These are phyloP conservation scores for Boletales sp. DNA, from an alignment of 768 basidiomycete genomes.

Conservation along the genomic window DNA sequence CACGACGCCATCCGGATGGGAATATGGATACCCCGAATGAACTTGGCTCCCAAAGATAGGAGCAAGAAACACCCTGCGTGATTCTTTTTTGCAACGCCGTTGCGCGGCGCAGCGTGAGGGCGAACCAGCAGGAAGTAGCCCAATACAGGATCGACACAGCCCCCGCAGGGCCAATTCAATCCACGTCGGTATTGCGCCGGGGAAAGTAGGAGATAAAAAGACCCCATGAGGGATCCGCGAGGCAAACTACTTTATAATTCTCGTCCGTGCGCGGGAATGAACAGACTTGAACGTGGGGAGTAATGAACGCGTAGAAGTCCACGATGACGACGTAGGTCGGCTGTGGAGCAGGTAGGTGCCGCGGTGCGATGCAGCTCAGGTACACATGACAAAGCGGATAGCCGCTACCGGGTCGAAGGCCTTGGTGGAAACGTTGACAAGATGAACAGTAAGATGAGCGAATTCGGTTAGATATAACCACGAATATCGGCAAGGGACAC, in stretches of 20 bases:
- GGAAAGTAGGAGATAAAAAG: constrained; percentile 10
- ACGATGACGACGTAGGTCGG: constrained; percentile 22
- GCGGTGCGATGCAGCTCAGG: constrained; percentile 20
- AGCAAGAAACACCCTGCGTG: background rate
- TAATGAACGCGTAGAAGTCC: constrained; percentile 8
- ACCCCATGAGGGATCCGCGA: constrained; percentile 28
- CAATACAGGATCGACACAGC: constrained; percentile 16
- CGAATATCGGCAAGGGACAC: constrained; percentile 2
- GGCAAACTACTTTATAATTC: constrained; percentile 13
- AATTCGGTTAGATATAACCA: constrained; percentile 29
- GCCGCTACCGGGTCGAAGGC: constrained; percentile 5
- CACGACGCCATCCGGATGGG: background rate
- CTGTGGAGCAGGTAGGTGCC: constrained; percentile 4
- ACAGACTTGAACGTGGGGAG: constrained; percentile 14
- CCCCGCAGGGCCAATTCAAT: constrained; percentile 1
- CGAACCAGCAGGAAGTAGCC: background rate
- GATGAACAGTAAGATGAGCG: background rate
- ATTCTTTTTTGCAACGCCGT: background rate
- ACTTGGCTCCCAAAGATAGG: background rate
- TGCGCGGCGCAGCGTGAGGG: constrained; percentile 14
- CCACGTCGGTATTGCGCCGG: constrained; percentile 18
- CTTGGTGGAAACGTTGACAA: constrained; percentile 1
- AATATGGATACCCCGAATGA: background rate
- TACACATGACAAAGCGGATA: constrained; percentile 12
- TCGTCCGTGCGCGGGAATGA: constrained; percentile 28